A percentile compares a stretch with the other conserved stretches of the same genome.
Evolutionary conservation across 495 filamentous ascomycete genomes (phyloP).

Genomic region (Neurospora sp.): DNA sequence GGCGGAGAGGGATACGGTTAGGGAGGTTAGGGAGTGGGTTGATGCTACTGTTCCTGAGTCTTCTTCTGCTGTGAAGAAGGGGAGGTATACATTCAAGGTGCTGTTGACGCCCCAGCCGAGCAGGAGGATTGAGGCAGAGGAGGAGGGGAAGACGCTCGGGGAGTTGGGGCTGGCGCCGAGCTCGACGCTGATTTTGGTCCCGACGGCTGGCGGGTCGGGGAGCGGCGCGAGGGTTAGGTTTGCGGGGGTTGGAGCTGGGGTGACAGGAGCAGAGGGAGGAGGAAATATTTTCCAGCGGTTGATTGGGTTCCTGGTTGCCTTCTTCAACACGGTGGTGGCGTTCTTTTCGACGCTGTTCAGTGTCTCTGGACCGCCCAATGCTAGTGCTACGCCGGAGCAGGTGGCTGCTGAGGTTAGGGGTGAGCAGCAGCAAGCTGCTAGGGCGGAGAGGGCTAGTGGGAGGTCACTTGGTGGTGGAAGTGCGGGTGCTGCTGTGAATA

Average conservation of each 20-base stretch:
- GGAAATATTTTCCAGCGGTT: conserved; percentile 37
- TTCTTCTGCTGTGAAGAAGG: conserved; percentile 6
- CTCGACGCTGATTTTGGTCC: conserved; percentile 71
- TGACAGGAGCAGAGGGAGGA: no score
- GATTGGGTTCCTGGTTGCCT: conserved; percentile 47
- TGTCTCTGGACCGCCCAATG: conserved; percentile 5
- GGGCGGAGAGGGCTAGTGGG: not conserved
- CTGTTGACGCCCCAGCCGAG: conserved; percentile 72
- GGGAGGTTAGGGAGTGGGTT: conserved; percentile 68
- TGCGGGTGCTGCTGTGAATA: not conserved
- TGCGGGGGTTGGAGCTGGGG: no score
- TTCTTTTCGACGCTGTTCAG: conserved; percentile 27
- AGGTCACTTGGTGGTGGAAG: not conserved
- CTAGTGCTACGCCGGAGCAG: not conserved
- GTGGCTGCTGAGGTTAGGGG: conserved; percentile 1
- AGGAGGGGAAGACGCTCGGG: conserved; percentile 58
- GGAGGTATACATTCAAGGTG: conserved; percentile 67
- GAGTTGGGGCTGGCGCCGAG: conserved; percentile 64
- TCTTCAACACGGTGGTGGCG: conserved; percentile 16
- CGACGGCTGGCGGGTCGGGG: not conserved
- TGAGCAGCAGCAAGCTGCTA: not conserved
- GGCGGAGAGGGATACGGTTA: conserved; percentile 49
- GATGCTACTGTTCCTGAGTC: conserved; percentile 39
- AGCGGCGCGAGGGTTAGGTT: not conserved
- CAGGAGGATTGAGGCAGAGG: conserved; percentile 55